Percentiles rank a stretch among this genome's conserved stretches.
Evolutionary conservation across 2,329 filamentous ascomycete species (phyloP).

Genomic region (Helotiales sp.): DNA sequence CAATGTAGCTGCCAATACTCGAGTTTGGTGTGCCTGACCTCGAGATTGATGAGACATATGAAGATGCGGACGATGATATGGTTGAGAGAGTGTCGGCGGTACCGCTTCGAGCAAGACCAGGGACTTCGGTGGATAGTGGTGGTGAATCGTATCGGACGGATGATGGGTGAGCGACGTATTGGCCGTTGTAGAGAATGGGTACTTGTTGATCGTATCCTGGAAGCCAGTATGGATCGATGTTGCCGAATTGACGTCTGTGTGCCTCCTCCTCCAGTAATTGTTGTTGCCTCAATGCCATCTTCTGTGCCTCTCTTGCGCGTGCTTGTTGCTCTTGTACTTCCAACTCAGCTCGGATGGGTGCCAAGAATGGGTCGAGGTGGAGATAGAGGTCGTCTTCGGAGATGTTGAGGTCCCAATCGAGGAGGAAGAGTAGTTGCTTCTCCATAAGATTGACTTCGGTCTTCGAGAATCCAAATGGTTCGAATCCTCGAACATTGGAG

Average conservation of each 20-base stretch:
- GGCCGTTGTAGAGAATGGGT: constrained; percentile 19
- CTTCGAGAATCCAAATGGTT: constrained; percentile 84
- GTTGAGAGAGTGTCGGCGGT: constrained; percentile 32
- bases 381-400: constrained; percentile 80
- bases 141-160: constrained; percentile 32
- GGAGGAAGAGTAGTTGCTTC: constrained; percentile 91
- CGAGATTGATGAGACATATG: constrained; percentile 33
- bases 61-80: constrained; percentile 35
- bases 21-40: constrained; percentile 36
- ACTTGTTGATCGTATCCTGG: constrained; percentile 21
- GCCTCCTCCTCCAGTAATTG: constrained; percentile 25
- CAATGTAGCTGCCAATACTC: constrained; percentile 33
- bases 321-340: constrained; percentile 27
- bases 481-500: constrained; percentile 66
- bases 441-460: constrained; percentile 99
- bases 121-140: constrained; percentile 37
- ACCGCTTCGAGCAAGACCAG: constrained; percentile 35
- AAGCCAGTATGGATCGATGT: constrained; percentile 28
- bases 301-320: constrained; percentile 21
- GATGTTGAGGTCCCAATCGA: constrained; percentile 93
- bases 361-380: constrained; percentile 85
- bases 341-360: constrained; percentile 71
- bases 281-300: constrained; percentile 24
- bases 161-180: constrained; percentile 10
- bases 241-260: constrained; percentile 22